Conservation (phyloP, 768 basidiomycete genomes). For the Trametes meyenii region DNA sequence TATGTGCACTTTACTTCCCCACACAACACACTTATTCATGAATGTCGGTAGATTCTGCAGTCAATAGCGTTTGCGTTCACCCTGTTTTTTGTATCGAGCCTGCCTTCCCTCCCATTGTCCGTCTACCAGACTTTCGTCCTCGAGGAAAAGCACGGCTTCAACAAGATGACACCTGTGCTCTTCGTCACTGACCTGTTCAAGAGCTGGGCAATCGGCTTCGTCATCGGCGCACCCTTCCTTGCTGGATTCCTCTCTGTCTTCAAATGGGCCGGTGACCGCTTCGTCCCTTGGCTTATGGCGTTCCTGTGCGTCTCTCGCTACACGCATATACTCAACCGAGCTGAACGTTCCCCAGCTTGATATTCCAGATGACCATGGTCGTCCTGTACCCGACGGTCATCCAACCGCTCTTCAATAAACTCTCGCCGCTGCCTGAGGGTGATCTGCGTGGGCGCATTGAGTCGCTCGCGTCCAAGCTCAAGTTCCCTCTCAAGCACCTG, state of each 20-base stretch:
- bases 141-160: slow-evolving; percentile 96
- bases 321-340: neutral
- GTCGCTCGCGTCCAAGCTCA: slow-evolving; percentile 72
- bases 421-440: slow-evolving; percentile 80
- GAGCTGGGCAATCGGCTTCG: slow-evolving; percentile 69
- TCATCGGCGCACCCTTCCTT: slow-evolving; percentile 83
- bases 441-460: slow-evolving; percentile 82
- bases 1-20: slow-evolving; percentile 31
- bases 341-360: slow-evolving; percentile 50
- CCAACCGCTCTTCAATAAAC: slow-evolving; percentile 96
- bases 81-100: slow-evolving; percentile 63
- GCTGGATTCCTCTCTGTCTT: slow-evolving; percentile 88
- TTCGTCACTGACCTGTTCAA: slow-evolving; percentile 85
- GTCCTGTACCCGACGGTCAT: slow-evolving; percentile 84
- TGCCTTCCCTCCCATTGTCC: slow-evolving; percentile 75
- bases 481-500: slow-evolving; percentile 91
- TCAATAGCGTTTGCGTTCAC: slow-evolving; percentile 77
- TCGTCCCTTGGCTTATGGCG: slow-evolving; percentile 91
- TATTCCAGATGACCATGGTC: slow-evolving; percentile 84
- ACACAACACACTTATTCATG: neutral
- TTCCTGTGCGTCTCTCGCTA: slow-evolving; percentile 67
- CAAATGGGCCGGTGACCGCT: slow-evolving; percentile 90
- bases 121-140: slow-evolving; percentile 91
- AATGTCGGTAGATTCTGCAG: slow-evolving; percentile 66
- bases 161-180: slow-evolving; percentile 81